Base-by-base conservation (phyloP, 345 rosid genomes). In the Aquilaria yunnanensis region DNA sequence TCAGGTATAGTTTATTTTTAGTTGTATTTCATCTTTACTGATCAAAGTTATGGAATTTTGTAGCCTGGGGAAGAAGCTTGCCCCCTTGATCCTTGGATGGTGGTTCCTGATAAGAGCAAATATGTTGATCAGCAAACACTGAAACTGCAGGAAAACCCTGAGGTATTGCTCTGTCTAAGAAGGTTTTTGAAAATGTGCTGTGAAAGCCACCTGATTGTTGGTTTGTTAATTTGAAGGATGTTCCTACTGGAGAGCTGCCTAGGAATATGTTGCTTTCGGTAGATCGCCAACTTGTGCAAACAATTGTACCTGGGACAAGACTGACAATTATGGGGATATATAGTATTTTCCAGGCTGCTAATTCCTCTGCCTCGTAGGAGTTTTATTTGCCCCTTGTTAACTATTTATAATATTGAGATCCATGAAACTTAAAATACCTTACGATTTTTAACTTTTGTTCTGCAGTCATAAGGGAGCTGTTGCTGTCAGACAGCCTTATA, bases 191-290 rank as follows among this genome's bases (percentile, higher is more conserved):
- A 12, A 57, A 14, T 61, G 61, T 48, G 14, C 64, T 53, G 8
- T 41, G 13, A 47, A 30, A 1, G 52, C 62, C 30, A 33, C 30
- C 55, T 23, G 32, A 33, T 34, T 54, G 51, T 74, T 57, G 46
- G 47, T 52, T 14, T 57, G 53, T 56, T 60, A 54, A 47, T 66
- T 59, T 68, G 67, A 72, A 90, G 97, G 97, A 93, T 83, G 97
- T 93, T 34, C 98, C 98, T 49, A 90, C 98, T 49, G 96, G 98
- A 41, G 98, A 93, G 85, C 97, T 93, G 69, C 98, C 98, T n/a
- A 83, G 98, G 66, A 93, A 93, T 66, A 88, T 88, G 87, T 90
- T 93, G 67, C 89, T 93, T 48, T 93, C 97, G 1, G 81, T 88
- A 74, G 98, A 93, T 78, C 83, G 98, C 14, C 81, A 83, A 77